A percentile compares a stretch with the other conserved stretches of the same genome.
Conservation (phyloP, 805 yeast genomes). For the Starmerella bacillaris region DNA sequence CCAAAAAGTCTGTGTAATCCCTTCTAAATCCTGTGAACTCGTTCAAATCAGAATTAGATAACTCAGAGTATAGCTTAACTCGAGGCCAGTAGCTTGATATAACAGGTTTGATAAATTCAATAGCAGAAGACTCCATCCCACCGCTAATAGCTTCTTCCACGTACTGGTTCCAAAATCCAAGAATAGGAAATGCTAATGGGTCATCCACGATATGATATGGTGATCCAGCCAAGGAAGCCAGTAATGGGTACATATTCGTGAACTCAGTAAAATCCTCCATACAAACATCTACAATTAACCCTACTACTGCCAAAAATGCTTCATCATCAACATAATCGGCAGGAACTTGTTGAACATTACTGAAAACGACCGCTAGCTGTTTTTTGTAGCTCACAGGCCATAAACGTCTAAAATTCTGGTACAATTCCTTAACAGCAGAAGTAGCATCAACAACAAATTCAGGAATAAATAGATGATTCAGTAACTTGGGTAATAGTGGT, state of each 20-base stretch:
- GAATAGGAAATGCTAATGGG: constrained; percentile 17
- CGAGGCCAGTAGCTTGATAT: constrained; percentile 54
- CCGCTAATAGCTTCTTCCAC: constrained; percentile 22
- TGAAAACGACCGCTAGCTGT: not conserved
- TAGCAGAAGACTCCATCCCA: constrained; percentile 20
- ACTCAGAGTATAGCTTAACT: constrained; percentile 26
- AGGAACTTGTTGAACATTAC: not conserved
- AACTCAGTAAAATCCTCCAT: constrained; percentile 7
- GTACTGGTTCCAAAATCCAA: constrained; percentile 23
- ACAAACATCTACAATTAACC: constrained; percentile 12
- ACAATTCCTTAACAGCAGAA: constrained; percentile 1
- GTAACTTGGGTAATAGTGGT: constrained; percentile 3
- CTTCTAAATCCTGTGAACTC: constrained; percentile 55
- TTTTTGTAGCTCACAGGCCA: constrained; percentile 5
- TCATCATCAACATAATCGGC: constrained; percentile 8
- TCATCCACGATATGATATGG: constrained; percentile 18
- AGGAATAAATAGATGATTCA: constrained; percentile 7
- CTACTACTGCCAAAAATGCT: constrained; percentile 6
- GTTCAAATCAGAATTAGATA: constrained; percentile 22
- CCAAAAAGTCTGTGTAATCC: constrained; percentile 63
- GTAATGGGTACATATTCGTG: constrained; percentile 9
- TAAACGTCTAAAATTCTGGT: constrained; percentile 4
- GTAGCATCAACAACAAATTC: not conserved
- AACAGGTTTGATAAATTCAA: constrained; percentile 20
- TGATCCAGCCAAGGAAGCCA: constrained; percentile 8